These are phyloP conservation scores for Phoma herbarum DNA, from an alignment of 2,329 filamentous ascomycete genomes.

Conservation along the genomic window DNA sequence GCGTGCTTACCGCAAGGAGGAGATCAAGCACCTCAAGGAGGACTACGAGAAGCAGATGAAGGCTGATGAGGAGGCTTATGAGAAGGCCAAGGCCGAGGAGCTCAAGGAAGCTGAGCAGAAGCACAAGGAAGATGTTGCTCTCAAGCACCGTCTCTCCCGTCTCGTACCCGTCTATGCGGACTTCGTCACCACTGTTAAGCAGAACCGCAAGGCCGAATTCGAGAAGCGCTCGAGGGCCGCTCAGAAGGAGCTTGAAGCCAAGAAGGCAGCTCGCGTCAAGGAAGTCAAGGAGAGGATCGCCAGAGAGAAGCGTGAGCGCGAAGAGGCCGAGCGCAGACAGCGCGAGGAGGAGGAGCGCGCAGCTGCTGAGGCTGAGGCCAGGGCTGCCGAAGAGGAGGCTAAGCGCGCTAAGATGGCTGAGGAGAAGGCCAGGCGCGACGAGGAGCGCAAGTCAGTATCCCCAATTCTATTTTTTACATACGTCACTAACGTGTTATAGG, in stretches of 20 bases:
- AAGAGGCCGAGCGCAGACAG: conserved; percentile 80
- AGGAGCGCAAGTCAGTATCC: conserved; percentile 64
- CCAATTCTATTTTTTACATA: too few species aligned
- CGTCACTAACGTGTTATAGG: conserved; percentile 49
- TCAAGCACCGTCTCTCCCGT: conserved; percentile 90
- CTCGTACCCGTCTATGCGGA: conserved; percentile 84
- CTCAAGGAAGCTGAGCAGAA: conserved; percentile 83
- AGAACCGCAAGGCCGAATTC: conserved; percentile 92
- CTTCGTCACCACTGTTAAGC: conserved; percentile 83
- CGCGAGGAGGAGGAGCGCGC: conserved; percentile 87
- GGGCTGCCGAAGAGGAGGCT: conserved; percentile 79
- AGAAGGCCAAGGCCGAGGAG: conserved; percentile 78
- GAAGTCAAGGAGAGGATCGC: conserved; percentile 84
- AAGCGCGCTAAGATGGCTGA: conserved; percentile 76
- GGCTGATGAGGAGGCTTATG: conserved; percentile 79
- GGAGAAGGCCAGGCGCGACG: conserved; percentile 69
- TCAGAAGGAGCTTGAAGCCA: conserved; percentile 90
- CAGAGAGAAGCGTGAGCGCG: conserved; percentile 82
- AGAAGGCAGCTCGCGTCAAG: conserved; percentile 87
- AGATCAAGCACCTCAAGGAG: conserved; percentile 85
- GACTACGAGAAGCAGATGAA: conserved; percentile 88
- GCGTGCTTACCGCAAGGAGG: conserved; percentile 94
- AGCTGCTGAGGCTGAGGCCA: conserved; percentile 85
- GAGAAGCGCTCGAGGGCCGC: conserved; percentile 92
- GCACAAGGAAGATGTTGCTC: conserved; percentile 88